phyloP scores from a whole-genome alignment of 2,329 filamentous ascomycete species.

The Lecanicillium sp. region DNA sequence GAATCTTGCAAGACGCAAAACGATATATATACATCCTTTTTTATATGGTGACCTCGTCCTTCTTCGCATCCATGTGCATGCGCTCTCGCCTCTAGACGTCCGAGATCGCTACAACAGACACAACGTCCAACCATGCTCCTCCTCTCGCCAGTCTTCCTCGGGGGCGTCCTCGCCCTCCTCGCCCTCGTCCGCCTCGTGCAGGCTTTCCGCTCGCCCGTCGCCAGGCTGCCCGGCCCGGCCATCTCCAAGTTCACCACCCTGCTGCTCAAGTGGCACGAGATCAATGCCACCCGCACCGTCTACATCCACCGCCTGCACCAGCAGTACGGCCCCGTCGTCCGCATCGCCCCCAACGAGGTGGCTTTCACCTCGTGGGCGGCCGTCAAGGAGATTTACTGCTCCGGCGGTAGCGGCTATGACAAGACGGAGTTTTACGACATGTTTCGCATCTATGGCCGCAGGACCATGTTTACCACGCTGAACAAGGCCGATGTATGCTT shows the following conservation, averaged over 20 bases:
- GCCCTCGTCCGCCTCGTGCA: constrained; percentile 17
- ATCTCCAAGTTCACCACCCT: constrained; percentile 42
- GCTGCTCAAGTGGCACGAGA: constrained; percentile 48
- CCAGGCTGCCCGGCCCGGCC: constrained; percentile 39
- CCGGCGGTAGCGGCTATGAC: constrained; percentile 54
- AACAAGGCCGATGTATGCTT: constrained; percentile 42
- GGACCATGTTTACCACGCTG: constrained; percentile 54
- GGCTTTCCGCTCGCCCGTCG: constrained; percentile 24
- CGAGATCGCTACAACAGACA: background rate
- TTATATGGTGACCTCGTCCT: too few relatives aligned
- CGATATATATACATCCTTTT: too few relatives aligned
- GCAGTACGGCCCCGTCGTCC: constrained; percentile 48
- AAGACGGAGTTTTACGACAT: constrained; percentile 59
- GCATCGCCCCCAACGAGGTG: constrained; percentile 50
- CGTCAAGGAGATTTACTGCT: constrained; percentile 56
- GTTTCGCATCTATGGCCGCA: constrained; percentile 48
- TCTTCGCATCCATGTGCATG: too few relatives aligned
- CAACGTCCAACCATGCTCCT: constrained; percentile 9
- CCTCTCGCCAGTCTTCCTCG: constrained; percentile 19
- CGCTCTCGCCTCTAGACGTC: too few relatives aligned
- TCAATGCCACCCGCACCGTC: constrained; percentile 41
- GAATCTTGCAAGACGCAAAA: too few relatives aligned
- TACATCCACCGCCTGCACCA: constrained; percentile 50
- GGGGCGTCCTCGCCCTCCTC: constrained; percentile 16
- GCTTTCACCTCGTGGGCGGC: constrained; percentile 49